Evolutionary conservation across 345 rosid genomes (phyloP).

Genomic region (Eucalyptus erythrocorys): DNA sequence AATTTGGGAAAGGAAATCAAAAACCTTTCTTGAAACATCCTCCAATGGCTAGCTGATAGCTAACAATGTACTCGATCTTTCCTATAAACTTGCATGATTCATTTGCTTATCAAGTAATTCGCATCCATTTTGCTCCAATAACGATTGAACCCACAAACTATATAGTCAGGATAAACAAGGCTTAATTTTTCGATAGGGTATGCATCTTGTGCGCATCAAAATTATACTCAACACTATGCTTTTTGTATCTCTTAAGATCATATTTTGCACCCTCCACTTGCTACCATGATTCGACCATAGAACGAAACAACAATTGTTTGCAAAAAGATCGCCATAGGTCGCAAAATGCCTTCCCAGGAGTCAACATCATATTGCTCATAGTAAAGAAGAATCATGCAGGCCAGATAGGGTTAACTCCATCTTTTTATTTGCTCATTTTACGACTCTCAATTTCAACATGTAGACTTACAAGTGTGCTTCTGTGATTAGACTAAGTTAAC

Average conservation of each 20-base stretch:
- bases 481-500: background rate
- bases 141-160: background rate
- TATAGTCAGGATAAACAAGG: background rate
- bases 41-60: background rate
- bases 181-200: background rate
- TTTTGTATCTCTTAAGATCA: background rate
- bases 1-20: background rate
- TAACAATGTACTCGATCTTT: background rate
- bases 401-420: background rate
- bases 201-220: background rate
- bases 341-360: background rate
- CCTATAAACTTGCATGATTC: background rate
- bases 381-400: background rate
- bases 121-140: background rate
- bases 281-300: background rate
- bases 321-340: background rate
- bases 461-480: background rate
- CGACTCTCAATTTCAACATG: background rate
- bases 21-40: background rate
- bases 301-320: background rate
- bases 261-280: background rate
- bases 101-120: background rate
- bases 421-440: background rate
- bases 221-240: background rate
- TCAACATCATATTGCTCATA: background rate